A percentile compares a stretch with the other conserved stretches of the same genome.
Conservation (phyloP, 176 grass and related monocot species). For the Canna indica region DNA sequence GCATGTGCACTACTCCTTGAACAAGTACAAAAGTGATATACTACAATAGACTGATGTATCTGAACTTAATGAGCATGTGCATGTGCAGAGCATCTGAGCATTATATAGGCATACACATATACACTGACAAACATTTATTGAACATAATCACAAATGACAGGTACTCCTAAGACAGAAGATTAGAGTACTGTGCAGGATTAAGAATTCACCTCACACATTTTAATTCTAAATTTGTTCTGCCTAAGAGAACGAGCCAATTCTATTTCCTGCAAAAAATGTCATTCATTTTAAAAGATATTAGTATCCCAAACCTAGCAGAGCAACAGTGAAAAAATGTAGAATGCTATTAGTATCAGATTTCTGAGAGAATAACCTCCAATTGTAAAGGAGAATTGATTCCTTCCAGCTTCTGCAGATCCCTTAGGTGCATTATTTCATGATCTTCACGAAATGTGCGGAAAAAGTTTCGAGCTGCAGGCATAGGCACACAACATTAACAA, state of each 20-base stretch:
- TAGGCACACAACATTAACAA: neutral
- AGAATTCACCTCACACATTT: constrained; percentile 83
- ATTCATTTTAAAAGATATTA: neutral
- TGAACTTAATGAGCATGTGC: neutral
- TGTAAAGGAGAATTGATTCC: constrained; percentile 72
- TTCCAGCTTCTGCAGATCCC: constrained; percentile 89
- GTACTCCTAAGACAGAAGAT: neutral
- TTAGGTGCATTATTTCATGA: constrained; percentile 76
- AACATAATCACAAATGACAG: neutral
- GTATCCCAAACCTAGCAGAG: neutral
- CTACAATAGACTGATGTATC: neutral
- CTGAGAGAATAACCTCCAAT: constrained; percentile 48
- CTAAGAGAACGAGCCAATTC: constrained; percentile 63
- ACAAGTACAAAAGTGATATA: neutral
- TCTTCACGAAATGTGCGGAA: constrained; percentile 73
- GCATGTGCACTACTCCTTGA: neutral
- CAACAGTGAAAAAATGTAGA: constrained; percentile 11
- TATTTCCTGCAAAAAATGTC: constrained; percentile 52
- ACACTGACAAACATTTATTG: neutral
- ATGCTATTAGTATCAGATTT: neutral
- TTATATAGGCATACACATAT: neutral
- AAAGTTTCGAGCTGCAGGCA: constrained; percentile 64
- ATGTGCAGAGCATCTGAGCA: neutral
- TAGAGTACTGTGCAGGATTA: neutral
- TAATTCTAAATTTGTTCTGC: constrained; percentile 88